phyloP scores from a whole-genome alignment of 2,329 filamentous ascomycete species.

The Penicillium crustosum region DNA sequence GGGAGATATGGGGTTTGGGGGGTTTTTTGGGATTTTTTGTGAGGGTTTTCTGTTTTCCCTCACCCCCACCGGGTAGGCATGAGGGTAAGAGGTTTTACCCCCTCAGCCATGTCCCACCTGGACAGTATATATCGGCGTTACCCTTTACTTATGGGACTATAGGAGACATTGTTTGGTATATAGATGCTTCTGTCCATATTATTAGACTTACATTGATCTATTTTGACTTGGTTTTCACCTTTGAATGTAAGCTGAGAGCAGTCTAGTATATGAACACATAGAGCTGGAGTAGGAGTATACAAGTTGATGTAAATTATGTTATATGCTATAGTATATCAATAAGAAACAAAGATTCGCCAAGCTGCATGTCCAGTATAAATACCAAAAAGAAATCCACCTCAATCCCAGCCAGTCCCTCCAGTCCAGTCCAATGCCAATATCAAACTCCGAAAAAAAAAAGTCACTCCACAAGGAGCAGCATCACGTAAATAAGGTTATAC shows the following conservation, averaged over 20 bases:
- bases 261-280: background rate
- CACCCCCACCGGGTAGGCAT: no score
- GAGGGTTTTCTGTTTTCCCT: no score
- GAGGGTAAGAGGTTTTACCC: no score
- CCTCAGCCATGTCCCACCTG: background rate
- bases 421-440: constrained; percentile 2
- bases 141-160: background rate
- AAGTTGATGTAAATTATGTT: constrained; percentile 9
- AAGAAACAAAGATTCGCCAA: background rate
- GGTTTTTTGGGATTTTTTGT: no score
- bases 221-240: background rate
- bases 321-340: background rate
- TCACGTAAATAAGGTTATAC: background rate
- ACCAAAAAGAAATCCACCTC: background rate
- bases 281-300: background rate
- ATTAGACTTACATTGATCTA: background rate
- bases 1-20: no score
- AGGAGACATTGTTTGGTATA: background rate
- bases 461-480: constrained; percentile 1
- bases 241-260: background rate
- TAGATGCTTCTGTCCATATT: background rate
- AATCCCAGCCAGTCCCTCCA: background rate
- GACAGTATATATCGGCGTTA: background rate
- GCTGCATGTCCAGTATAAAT: background rate
- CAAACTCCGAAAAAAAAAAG: constrained; percentile 1